These are phyloP conservation scores for Botrytis fabae DNA, from an alignment of 2,329 filamentous ascomycete genomes.

Conservation along the genomic window DNA sequence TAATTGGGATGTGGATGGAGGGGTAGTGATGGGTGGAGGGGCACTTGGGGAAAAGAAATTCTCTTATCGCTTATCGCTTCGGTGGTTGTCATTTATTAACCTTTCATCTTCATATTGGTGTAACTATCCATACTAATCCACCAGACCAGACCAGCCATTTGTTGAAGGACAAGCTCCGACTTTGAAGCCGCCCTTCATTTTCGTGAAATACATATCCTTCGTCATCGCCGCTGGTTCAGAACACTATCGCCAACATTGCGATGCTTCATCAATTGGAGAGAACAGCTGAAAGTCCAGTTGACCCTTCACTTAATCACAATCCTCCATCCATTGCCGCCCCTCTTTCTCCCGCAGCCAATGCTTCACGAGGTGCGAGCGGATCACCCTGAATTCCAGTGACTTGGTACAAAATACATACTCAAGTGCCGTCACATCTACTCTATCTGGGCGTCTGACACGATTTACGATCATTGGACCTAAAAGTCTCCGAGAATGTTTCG, in stretches of 20 bases:
- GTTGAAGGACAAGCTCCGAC: neutral
- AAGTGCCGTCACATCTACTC: neutral
- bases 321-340: neutral
- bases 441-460: neutral
- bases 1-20: neutral
- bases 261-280: neutral
- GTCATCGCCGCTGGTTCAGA: fast-evolving
- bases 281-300: neutral
- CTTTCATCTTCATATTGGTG: neutral
- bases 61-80: constrained; percentile 17
- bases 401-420: constrained; percentile 12
- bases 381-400: neutral
- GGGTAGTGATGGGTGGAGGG: constrained; percentile 9
- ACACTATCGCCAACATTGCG: neutral
- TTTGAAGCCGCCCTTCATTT: too few species aligned
- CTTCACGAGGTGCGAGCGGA: neutral
- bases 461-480: neutral
- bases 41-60: constrained; percentile 11
- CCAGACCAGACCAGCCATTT: neutral
- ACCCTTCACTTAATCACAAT: neutral
- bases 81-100: neutral
- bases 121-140: neutral
- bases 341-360: neutral
- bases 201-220: neutral
- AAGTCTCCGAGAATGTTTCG: neutral